Evolutionary conservation across 2,329 filamentous ascomycete genomes (phyloP), one percentile per base, ranked within the genome.

Genomic region (Cordyceps pruinosa): DNA sequence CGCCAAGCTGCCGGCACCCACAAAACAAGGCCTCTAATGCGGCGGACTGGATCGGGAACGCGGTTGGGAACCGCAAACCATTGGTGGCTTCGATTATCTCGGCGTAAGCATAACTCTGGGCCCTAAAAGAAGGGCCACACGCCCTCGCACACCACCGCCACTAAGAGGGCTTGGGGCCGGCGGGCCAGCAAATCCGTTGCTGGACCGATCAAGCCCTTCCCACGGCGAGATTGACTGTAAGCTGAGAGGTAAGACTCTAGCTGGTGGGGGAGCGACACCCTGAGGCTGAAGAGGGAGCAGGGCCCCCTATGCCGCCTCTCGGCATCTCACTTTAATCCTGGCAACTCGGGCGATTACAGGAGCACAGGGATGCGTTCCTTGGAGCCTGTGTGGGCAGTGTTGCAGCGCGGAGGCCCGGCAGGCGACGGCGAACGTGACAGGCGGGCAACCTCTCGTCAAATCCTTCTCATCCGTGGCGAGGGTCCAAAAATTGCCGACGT

Each of bases 1-100:
- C 32, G 42, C 52, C 42, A 55, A 55, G 42, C 42, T 42, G 39
- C 42, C 17, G 9, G 51, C 32, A 30, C 51, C n/a, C 51, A 55
- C 41, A 37, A 47, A 55, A 55, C 41, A 47, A 47, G 52, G 32
- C 32, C 42, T 54, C 32, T 46, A 46, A 37, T 37, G 15, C 30
- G 42, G 42, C 21, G 39, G 42, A 45, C 42, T 54, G 42, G 30
- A 54, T 47, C 52, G 52, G 52, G 25, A 55, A 47, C 52, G 32
- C 32, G 52, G 52, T 47, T 42, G 42, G 17, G 42, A 39, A 41
- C 52, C 52, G 42, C 44, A 55, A 55, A 55, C 52, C 32, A 55
- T 55, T 55, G 52, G 52, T 55, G 52, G 52, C 52, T 46, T 46
- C 34, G 52, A 55, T 47, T 37, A 47, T 55, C 34, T 30, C 25